These are phyloP conservation scores for Peziza echinospora DNA, from an alignment of 495 filamentous ascomycete species.

Conservation along the genomic window DNA sequence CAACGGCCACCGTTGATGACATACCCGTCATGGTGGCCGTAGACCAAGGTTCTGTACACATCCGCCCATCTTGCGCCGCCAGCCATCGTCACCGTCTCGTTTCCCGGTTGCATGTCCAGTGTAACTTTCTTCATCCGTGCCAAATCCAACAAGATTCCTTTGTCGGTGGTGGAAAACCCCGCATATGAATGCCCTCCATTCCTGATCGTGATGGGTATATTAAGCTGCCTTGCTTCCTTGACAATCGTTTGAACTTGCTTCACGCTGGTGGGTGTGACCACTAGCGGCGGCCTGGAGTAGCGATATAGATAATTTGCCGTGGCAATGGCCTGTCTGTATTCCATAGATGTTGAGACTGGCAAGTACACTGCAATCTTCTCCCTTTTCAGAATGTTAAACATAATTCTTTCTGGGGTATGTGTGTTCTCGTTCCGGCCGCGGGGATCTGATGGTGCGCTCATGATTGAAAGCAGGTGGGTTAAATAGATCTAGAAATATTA, in stretches of 20 bases:
- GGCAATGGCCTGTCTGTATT: neutral
- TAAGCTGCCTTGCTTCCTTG: conserved; percentile 3
- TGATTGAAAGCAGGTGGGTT: no score
- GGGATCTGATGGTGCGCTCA: no score
- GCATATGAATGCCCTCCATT: conserved; percentile 14
- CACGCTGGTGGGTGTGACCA: conserved; percentile 3
- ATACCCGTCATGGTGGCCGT: conserved; percentile 5
- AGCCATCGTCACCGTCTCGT: conserved; percentile 1
- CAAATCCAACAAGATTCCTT: conserved; percentile 13
- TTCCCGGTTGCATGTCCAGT: conserved; percentile 9
- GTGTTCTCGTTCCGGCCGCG: no score
- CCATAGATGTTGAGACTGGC: neutral
- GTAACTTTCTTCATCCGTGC: conserved; percentile 6
- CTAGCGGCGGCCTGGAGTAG: neutral
- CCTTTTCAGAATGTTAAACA: neutral
- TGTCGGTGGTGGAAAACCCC: conserved; percentile 11
- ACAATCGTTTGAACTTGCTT: conserved; percentile 6
- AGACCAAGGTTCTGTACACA: conserved; percentile 9
- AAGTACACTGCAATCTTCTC: neutral
- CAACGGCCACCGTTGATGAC: conserved; percentile 17
- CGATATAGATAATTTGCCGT: neutral
- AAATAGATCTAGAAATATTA: no score
- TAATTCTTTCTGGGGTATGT: no score
- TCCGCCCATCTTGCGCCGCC: conserved; percentile 7
- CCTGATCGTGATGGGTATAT: conserved; percentile 10